Evolutionary conservation across 1,284 basidiomycete species (phyloP), one percentile per base, ranked within the genome.

Genomic region (Cryptococcus floricola): DNA sequence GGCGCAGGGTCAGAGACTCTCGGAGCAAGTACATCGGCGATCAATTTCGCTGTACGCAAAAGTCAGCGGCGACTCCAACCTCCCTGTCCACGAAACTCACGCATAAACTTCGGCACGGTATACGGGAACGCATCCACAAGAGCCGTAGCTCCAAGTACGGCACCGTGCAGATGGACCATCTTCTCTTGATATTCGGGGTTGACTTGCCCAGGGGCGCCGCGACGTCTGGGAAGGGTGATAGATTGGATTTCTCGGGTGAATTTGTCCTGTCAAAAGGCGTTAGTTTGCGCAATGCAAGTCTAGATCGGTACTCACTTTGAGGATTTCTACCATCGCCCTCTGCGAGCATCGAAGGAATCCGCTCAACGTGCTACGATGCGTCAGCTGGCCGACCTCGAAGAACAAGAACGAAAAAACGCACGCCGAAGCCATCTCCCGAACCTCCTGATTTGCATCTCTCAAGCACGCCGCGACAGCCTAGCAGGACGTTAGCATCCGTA

Each of bases 301-400:
- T n/a, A 39, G 1, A 12, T 5, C 8, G 12, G 16, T 13, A 37
- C 73, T 61, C 69, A 89, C 90, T 83, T 88, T 91, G 64, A 98
- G 80, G 5, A 87, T 86, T 50, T 89, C 78, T 65, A 98, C 93
- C 67, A 87, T 89, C 58, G 89, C 84, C 53, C 94, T 83, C 73
- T 97, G 92, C 12, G 92, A 95, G 70, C 92, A 96, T 61, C 95
- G 83, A 39, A 98, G 84, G 63, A 98, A 87, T 19, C 91, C 89
- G 18, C 89, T 88, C 37, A 98, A 80, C 42, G 91, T 89, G 6
- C 74, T 67, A 55, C 44, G 7, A 7, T 13, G 39, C 18, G 28
- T 63, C 42, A 58, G 48, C 55, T 38, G 7, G 5, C n/a, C n/a
- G n/a, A n/a, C n/a, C n/a, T n/a, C n/a, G n/a, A 23, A 23, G 2